Evolutionary conservation across 371 early-diverging fungal species (phyloP), one percentile per base, ranked within the genome.

Genomic region (Mortierella sp.): DNA sequence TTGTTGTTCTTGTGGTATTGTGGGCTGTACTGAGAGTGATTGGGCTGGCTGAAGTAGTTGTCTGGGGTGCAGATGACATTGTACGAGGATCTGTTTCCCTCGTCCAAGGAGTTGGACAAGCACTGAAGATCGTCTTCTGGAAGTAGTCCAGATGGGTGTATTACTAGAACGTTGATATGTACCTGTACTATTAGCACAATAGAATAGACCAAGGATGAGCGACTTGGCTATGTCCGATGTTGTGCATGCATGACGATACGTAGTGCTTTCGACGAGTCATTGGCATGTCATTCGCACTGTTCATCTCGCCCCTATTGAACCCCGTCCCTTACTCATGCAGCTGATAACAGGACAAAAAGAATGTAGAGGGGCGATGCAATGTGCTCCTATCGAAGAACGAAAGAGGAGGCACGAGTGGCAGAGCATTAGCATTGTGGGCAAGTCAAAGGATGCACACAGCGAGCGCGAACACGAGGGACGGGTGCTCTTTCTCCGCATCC

Each of bases 1-100:
- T 73, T 24, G 76, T 84, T 50, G 73, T 78, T 34, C 59, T 84
- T 28, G 21, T 78, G 61, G 70, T 78, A 0, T 19, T 84, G 1
- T 84, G 85, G 85, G 72, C 70, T 10, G 57, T 84, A 16, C 69
- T 81, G 34, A 72, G 85, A n/a, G 76, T 81, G 10, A 71, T 84
- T 5, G 85, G 85, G 31, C 59, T 84, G 40, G 85, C 76, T 26
- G 85, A 84, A 50, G 76, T 78, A 2, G 51, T 84, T 28, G 70
- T 84, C 9, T 81, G 78, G 81, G 78, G 85, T 9, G 74, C 75
- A 24, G 79, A 84, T 31, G 85, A 84, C 37, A 72, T 84, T 26
- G 71, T 76, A 10, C 69, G 85, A 46, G 81, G 80, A 37, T 71
- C 76, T 6, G 26, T 83, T 2, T 79, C 77, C 0, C 44, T 69